These are phyloP conservation scores for Trichoderma semiorbis DNA, from an alignment of 2,329 filamentous ascomycete genomes.

Conservation along the genomic window DNA sequence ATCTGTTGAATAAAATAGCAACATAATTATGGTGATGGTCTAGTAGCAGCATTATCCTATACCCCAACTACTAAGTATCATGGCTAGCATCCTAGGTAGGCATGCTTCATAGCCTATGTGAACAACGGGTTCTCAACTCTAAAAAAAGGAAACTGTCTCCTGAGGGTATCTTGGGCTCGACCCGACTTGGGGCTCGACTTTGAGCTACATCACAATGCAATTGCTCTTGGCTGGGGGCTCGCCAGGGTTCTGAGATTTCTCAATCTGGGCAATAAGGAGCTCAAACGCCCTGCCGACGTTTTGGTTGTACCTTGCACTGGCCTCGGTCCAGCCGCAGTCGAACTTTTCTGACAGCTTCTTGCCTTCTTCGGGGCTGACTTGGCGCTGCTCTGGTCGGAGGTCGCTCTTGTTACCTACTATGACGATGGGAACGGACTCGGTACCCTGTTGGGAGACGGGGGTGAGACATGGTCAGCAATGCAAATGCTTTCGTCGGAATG, in stretches of 20 bases:
- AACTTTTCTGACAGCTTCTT: conserved; percentile 81
- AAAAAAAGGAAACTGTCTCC: background rate
- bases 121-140: background rate
- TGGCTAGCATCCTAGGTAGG: background rate
- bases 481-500: background rate
- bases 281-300: conserved; percentile 93
- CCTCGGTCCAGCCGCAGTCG: conserved; percentile 91
- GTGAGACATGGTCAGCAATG: background rate
- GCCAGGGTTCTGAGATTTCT: conserved; percentile 87
- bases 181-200: background rate
- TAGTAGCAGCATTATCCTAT: conserved; percentile 5
- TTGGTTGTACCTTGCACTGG: conserved; percentile 88
- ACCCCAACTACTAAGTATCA: background rate
- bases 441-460: conserved; percentile 56
- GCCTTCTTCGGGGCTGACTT: conserved; percentile 83
- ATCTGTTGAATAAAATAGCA: background rate
- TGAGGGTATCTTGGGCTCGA: background rate
- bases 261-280: conserved; percentile 88
- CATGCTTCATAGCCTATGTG: background rate
- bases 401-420: conserved; percentile 98
- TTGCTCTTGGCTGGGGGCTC: conserved; percentile 78
- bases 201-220: conserved; percentile 74
- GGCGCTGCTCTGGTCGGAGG: conserved; percentile 85
- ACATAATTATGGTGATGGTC: background rate
- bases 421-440: conserved; percentile 87